phyloP scores from a whole-genome alignment of 108 stramenopile genomes.

The Aurantiochytrium sp. region DNA sequence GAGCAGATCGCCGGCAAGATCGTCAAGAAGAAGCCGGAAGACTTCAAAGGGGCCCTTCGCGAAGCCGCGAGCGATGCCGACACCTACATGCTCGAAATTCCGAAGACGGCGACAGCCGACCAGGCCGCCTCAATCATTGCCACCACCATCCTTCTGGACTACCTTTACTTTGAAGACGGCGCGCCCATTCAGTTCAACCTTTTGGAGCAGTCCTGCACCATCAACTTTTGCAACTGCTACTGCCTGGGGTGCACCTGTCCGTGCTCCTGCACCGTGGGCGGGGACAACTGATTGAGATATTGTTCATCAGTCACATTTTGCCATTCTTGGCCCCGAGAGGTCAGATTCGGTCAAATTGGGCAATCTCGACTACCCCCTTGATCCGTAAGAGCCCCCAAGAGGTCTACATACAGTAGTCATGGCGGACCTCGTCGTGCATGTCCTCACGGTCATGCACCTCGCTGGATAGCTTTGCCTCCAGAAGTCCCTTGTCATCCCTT shows the following conservation, averaged over 20 bases:
- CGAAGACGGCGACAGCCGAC: not conserved
- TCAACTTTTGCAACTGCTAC: slow-evolving; percentile 13
- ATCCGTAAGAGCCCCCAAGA: too few relatives aligned
- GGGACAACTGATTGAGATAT: too few relatives aligned
- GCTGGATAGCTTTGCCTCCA: too few relatives aligned
- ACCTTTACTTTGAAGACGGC: slow-evolving; percentile 5
- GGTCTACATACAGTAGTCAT: too few relatives aligned
- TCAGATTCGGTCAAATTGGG: too few relatives aligned
- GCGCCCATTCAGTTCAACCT: not conserved
- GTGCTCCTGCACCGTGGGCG: not conserved
- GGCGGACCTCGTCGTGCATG: too few relatives aligned
- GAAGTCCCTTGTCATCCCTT: too few relatives aligned
- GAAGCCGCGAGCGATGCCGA: not conserved
- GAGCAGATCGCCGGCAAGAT: not conserved
- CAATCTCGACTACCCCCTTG: too few relatives aligned
- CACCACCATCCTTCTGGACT: not conserved
- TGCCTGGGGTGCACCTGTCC: not conserved
- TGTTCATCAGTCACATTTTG: too few relatives aligned
- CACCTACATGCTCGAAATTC: slow-evolving; percentile 7
- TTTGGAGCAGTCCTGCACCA: not conserved
- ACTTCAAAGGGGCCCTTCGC: not conserved
- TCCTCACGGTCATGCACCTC: too few relatives aligned
- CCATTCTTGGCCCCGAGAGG: too few relatives aligned
- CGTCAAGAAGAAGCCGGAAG: not conserved
- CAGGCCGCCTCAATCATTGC: not conserved